Percentiles rank a stretch among this genome's conserved stretches.
Conservation (phyloP, 2,329 filamentous ascomycete genomes). For the Xylaria sp. region DNA sequence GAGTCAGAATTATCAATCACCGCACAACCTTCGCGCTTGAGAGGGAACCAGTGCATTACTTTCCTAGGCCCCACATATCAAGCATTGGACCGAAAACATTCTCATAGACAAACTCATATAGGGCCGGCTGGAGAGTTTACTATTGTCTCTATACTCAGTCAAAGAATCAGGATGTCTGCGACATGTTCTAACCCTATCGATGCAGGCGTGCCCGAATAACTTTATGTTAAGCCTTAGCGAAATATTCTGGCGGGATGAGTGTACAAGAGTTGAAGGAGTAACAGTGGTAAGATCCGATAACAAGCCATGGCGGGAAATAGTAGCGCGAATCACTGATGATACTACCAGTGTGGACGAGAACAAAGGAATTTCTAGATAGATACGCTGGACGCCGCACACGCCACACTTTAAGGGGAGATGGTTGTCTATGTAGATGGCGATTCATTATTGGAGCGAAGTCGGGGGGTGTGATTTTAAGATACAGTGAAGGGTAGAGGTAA, state of each 20-base stretch:
- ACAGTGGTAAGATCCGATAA: conserved; percentile 50
- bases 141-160: too few species aligned
- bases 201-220: conserved; percentile 39
- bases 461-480: background rate
- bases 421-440: conserved; percentile 47
- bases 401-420: conserved; percentile 51
- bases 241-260: conserved; percentile 44
- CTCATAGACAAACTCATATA: conserved; percentile 50
- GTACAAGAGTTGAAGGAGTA: conserved; percentile 51
- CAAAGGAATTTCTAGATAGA: conserved; percentile 40
- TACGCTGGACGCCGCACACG: conserved; percentile 46
- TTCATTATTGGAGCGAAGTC: conserved; percentile 39
- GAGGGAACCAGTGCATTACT: conserved; percentile 42
- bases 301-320: conserved; percentile 51
- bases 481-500: background rate
- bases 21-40: too few species aligned
- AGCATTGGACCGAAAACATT: conserved; percentile 47
- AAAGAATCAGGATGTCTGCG: conserved; percentile 41
- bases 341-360: conserved; percentile 53
- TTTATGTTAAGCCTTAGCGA: conserved; percentile 42
- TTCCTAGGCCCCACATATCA: conserved; percentile 47
- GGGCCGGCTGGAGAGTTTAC: conserved; percentile 29
- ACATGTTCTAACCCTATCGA: conserved; percentile 40
- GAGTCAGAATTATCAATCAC: conserved; percentile 37
- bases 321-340: conserved; percentile 48